These are phyloP conservation scores for Sporisorium exsertum DNA, from an alignment of 1,284 basidiomycete genomes.

Conservation along the genomic window DNA sequence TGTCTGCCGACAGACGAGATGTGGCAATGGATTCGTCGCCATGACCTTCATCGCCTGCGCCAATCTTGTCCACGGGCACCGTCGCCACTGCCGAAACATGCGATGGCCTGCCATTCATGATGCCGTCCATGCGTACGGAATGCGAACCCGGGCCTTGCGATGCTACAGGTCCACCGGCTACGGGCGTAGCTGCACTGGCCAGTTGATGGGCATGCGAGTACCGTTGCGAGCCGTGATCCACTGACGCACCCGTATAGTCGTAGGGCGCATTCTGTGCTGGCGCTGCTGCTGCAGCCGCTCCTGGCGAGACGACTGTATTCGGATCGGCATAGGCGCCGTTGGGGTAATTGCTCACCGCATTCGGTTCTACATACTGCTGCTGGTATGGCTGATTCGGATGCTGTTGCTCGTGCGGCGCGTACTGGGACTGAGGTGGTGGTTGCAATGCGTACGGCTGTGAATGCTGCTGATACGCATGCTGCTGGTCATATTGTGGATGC, in stretches of 20 bases:
- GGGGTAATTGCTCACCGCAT: neutral
- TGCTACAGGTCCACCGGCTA: neutral
- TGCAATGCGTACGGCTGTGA: neutral
- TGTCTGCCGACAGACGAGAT: slow-evolving; percentile 28
- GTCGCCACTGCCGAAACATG: slow-evolving; percentile 8
- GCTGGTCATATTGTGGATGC: slow-evolving; percentile 7
- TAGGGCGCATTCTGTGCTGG: slow-evolving; percentile 19
- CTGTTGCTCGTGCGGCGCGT: neutral
- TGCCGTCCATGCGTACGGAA: slow-evolving; percentile 34
- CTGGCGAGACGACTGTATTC: slow-evolving; percentile 11
- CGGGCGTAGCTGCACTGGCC: slow-evolving; percentile 10
- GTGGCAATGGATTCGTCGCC: slow-evolving; percentile 24
- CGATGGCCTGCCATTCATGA: slow-evolving; percentile 8
- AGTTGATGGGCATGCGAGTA: slow-evolving; percentile 1
- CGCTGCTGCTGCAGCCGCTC: slow-evolving; percentile 7
- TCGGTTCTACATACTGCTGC: slow-evolving; percentile 9
- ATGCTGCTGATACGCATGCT: slow-evolving; percentile 16
- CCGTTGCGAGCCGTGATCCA: slow-evolving; percentile 6
- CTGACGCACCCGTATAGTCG: slow-evolving; percentile 7
- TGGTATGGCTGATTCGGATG: slow-evolving; percentile 9
- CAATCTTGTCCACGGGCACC: slow-evolving; percentile 1
- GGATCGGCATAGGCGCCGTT: slow-evolving; percentile 26
- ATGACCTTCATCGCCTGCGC: slow-evolving; percentile 4
- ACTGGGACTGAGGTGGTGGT: slow-evolving; percentile 7
- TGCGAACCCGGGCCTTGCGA: slow-evolving; percentile 16